Evolutionary conservation across 1,284 basidiomycete species (phyloP), one percentile per base, ranked within the genome.

Genomic region (Rhodotorula sp.): DNA sequence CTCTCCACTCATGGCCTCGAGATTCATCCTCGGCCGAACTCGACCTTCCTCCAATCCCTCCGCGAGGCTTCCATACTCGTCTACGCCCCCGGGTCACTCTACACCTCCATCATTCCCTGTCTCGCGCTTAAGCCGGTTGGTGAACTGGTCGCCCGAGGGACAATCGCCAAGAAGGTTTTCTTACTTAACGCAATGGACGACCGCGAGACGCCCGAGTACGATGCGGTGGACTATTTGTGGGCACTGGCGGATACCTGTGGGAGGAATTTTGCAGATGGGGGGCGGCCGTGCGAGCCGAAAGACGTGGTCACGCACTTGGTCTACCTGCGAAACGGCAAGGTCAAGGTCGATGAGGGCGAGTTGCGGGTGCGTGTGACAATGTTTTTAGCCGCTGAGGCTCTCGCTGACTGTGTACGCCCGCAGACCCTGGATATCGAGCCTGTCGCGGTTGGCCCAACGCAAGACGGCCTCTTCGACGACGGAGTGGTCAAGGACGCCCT

Each of bases 131-230:
- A 88, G 61, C 91, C 91, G 9, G 87, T 98, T 8, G 92, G 89
- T 1, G 82, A 85, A 39, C 85, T 86, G 17, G 94, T 98, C 69
- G 91, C 71, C 11, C 67, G 59, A 60, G 70, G 2, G 72, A 71
- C 1, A 57, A 72, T 2, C 75, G 62, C 22, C 81, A 82, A 88
- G 49, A 98, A 97, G 79, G 85, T 97, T 20, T 81, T 99, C 39
- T 84, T 99, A 1, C 81, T 99, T 66, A 99, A 98, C 79, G 84
- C 88, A 22, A 85, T 84, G 70, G 94, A 94, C 75, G 95, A 99
- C 79, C 85, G 95, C 67, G 95, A 99, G 80, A 97, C 94, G 0
- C 84, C 86, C 15, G 90, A 87, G 2, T 95, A 95, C 80, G 86
- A 85, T 2, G 94, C 92, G 0, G 82, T 86, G 20, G 92, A 96